phyloP scores from a whole-genome alignment of 1,139 yeast species.

The Pichia sp. region DNA sequence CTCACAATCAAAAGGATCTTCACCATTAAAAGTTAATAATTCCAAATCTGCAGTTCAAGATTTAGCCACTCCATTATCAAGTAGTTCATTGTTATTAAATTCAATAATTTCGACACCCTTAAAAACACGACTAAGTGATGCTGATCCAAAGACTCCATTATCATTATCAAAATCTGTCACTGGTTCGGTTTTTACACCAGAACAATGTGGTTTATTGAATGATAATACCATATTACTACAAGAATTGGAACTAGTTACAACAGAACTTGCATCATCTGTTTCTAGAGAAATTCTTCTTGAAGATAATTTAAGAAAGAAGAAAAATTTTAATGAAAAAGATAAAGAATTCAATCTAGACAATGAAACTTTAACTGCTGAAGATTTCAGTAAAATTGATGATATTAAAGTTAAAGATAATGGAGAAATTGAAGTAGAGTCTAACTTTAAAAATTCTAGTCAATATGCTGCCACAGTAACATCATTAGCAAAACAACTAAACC shows the following conservation, averaged over 20 bases:
- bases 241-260: slow-evolving; percentile 62
- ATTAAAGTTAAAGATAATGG: slow-evolving; percentile 17
- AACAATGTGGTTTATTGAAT: slow-evolving; percentile 55
- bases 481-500: slow-evolving; percentile 51
- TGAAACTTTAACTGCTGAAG: slow-evolving; percentile 23
- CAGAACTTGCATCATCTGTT: slow-evolving; percentile 66
- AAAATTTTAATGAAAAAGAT: too few species aligned
- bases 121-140: slow-evolving; percentile 38
- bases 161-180: slow-evolving; percentile 5
- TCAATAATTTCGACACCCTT: slow-evolving; percentile 43
- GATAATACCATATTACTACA: slow-evolving; percentile 53
- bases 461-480: slow-evolving; percentile 45
- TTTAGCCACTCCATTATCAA: slow-evolving; percentile 36
- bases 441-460: slow-evolving; percentile 2
- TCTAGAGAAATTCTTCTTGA: slow-evolving; percentile 59
- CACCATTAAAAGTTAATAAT: slow-evolving; percentile 1
- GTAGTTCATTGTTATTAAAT: not conserved
- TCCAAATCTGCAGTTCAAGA: slow-evolving; percentile 33
- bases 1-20: slow-evolving; percentile 23
- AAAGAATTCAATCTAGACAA: slow-evolving; percentile 14
- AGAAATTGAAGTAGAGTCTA: slow-evolving; percentile 2
- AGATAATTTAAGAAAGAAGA: slow-evolving; percentile 30
- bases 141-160: slow-evolving; percentile 13
- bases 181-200: slow-evolving; percentile 34
- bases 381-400: slow-evolving; percentile 35